Percentiles rank a stretch among this genome's conserved stretches.
Evolutionary conservation across 108 stramenopile species (phyloP).

Genomic region (Asterionellopsis glacialis): DNA sequence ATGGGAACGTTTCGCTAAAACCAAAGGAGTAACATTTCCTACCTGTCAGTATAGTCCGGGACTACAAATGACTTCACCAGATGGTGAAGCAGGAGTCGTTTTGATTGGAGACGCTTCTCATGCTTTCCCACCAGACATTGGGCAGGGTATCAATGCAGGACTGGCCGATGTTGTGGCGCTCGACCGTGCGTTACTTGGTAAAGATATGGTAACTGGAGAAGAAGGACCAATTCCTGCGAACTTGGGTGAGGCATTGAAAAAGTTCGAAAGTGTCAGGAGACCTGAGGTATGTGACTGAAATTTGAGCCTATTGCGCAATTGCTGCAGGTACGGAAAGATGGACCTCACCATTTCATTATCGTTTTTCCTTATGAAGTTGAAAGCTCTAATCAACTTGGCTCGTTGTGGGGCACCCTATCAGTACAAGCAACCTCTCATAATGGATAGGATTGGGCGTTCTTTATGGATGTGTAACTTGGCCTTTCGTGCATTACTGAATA

Average conservation of each 20-base stretch:
- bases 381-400: constrained; percentile 47
- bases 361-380: constrained; percentile 4
- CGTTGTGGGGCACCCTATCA: constrained; percentile 62
- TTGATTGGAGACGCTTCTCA: constrained; percentile 87
- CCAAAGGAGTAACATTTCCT: constrained; percentile 54
- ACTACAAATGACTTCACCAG: constrained; percentile 21
- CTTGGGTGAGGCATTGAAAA: constrained; percentile 11
- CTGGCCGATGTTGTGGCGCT: constrained; percentile 77
- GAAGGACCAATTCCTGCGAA: not conserved
- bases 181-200: constrained; percentile 32
- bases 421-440: constrained; percentile 49
- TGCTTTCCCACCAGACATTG: constrained; percentile 85
- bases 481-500: constrained; percentile 47
- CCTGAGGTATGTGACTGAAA: constrained; percentile 17
- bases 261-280: constrained; percentile 16
- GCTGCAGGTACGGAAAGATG: too few relatives aligned
- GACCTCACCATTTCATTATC: too few relatives aligned
- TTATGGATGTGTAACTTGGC: constrained; percentile 52
- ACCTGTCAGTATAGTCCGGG: constrained; percentile 49
- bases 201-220: constrained; percentile 10
- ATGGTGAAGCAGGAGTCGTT: constrained; percentile 33
- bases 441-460: constrained; percentile 27
- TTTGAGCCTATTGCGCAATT: not conserved
- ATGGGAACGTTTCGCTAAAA: constrained; percentile 61
- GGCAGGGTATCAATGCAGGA: constrained; percentile 86